Evolutionary conservation across 2,329 filamentous ascomycete genomes (phyloP), one percentile per base, ranked within the genome.

Genomic region (Didymella keratinophila): DNA sequence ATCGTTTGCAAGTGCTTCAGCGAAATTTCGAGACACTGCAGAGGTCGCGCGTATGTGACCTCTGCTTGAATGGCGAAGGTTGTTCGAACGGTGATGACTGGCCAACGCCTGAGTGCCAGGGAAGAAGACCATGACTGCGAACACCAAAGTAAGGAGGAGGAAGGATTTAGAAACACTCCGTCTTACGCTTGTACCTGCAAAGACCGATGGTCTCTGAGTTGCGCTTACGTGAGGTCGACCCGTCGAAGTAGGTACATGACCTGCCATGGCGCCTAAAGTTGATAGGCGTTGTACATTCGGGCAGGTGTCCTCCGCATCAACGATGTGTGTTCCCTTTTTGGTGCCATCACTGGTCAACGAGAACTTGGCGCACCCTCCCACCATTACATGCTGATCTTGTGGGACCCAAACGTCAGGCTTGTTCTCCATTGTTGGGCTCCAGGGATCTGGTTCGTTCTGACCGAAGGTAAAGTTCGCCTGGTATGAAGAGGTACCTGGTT

Each of bases 381-480:
- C 23, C 18, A 60, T 37, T 6, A 71, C 41, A n/a, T 62, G 45
- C 47, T 71, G 66, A 30, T 64, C 25, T 51, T 71, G 68, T 3
- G 49, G 45, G 21, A 70, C 52, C 27, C 48, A 49, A 30, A 28
- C 60, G 44, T 71, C 67, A 9, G 51, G 37, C 21, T 65, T 39
- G 16, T 64, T 64, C 2, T 57, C 59, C 14, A 64, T 58, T 10
- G 36, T 28, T 4, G 66, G 67, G 21, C 50, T 64, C 52, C 64
- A 56, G 4, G 59, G 60, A 53, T 69, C 68, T 3, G 60, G 58
- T 21, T 68, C 60, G 21, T 64, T 69, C 37, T 71, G 68, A 12
- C 34, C 54, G 51, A 70, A 71, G 16, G 65, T 69, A 42, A 69
- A 70, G 49, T 69, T 69, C 8, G 68, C 68, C 18, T 60, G 52